Percentiles rank a stretch among this genome's conserved stretches.
Evolutionary conservation across 352 stramenopile species (phyloP).

Genomic region (Phytophthora aleatoria): DNA sequence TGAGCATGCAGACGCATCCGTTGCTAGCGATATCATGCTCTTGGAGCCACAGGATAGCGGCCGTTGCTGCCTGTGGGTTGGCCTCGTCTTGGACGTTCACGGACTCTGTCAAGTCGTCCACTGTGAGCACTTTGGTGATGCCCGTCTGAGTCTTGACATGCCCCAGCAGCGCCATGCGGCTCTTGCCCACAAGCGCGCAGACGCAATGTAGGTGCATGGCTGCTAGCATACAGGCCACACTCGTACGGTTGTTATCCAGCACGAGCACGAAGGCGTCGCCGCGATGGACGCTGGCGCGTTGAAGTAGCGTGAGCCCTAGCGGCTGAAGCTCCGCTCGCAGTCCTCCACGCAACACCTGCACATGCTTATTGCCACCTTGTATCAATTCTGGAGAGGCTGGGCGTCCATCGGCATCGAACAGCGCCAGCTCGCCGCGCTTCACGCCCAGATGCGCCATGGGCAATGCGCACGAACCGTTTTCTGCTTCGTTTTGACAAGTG

Average conservation of each 20-base stretch:
- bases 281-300: slow-evolving; percentile 33
- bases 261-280: slow-evolving; percentile 70
- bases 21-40: slow-evolving; percentile 34
- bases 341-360: slow-evolving; percentile 51
- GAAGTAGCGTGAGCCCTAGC: slow-evolving; percentile 51
- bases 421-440: slow-evolving; percentile 58
- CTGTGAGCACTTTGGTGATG: slow-evolving; percentile 59
- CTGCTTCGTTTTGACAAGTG: slow-evolving; percentile 3
- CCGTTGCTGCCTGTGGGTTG: slow-evolving; percentile 18
- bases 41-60: slow-evolving; percentile 36
- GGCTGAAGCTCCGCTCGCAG: slow-evolving; percentile 52
- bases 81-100: slow-evolving; percentile 30
- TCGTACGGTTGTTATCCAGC: slow-evolving; percentile 73
- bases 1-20: slow-evolving; percentile 79
- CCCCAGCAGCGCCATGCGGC: slow-evolving; percentile 51
- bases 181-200: slow-evolving; percentile 55
- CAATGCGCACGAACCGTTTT: slow-evolving; percentile 21
- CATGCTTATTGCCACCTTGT: slow-evolving; percentile 16
- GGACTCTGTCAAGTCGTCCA: slow-evolving; percentile 38
- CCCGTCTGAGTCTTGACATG: slow-evolving; percentile 63
- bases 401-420: slow-evolving; percentile 45
- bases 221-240: slow-evolving; percentile 72
- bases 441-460: slow-evolving; percentile 51
- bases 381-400: slow-evolving; percentile 5
- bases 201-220: slow-evolving; percentile 70